These are phyloP conservation scores for Penstemon barbatus DNA, from an alignment of 257 asterid species.

Conservation along the genomic window DNA sequence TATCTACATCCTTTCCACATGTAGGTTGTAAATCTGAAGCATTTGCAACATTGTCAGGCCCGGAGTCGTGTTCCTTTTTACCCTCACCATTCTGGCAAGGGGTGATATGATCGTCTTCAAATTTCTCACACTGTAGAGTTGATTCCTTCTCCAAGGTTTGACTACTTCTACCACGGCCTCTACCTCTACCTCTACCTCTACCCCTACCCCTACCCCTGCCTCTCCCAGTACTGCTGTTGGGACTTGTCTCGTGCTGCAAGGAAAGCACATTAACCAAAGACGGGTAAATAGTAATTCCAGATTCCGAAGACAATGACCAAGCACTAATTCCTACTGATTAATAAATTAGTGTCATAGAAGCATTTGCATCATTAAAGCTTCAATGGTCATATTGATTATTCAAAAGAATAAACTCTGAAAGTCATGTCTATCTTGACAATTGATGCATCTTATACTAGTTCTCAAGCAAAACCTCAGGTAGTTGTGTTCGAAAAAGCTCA, in stretches of 20 bases:
- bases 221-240: conserved; percentile 46
- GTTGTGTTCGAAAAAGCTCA: too few relatives aligned
- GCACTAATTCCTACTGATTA: not conserved
- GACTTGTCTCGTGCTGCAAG: conserved; percentile 52
- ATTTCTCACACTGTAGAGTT: conserved; percentile 32
- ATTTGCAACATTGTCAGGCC: conserved; percentile 23
- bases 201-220: conserved; percentile 51
- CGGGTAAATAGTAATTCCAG: not conserved
- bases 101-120: conserved; percentile 39
- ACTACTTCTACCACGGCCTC: conserved; percentile 60
- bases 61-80: conserved; percentile 29
- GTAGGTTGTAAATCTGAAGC: conserved; percentile 30
- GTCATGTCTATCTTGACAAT: not conserved
- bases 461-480: not conserved
- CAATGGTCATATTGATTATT: not conserved
- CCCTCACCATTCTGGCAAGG: conserved; percentile 38
- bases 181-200: conserved; percentile 42
- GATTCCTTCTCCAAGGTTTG: conserved; percentile 43
- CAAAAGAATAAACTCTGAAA: conserved; percentile 3
- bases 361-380: not conserved
- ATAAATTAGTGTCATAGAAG: not conserved
- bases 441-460: conserved; percentile 1
- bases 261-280: conserved; percentile 6
- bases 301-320: not conserved
- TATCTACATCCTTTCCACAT: conserved; percentile 35